Evolutionary conservation across 257 asterid species (phyloP), one percentile per base, ranked within the genome.

Genomic region (Jasminum sambac): DNA sequence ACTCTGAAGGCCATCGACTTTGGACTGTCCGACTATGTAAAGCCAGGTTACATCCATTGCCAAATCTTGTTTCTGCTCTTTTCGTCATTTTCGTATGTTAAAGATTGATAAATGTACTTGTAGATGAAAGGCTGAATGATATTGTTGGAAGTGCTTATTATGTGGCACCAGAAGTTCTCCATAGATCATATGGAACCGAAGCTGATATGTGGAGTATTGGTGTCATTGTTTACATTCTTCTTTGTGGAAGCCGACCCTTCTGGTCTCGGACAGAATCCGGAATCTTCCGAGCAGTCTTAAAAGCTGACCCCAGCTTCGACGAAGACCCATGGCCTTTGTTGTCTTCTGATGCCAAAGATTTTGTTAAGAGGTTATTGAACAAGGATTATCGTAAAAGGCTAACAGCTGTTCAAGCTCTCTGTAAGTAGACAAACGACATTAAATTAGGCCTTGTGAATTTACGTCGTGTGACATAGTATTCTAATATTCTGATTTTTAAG

Each of bases 201-300:
- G 96, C 92, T 26, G 98, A 92, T 80, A 90, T 90, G 95, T 92
- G 98, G 98, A 90, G 98, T 70, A 82, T 92, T 63, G 98, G 98
- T 60, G 98, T 92, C 62, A 90, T 90, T 79, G 92, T 91, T 65
- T 92, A 90, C 43, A 90, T 90, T 81, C 91, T 92, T 81, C 89
- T 92, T 13, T 88, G 97, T 50, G 97, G 97, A 80, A 92, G 96
- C 80, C 66, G 95, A 58, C 95, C 95, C 6, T 88, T 88, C 73
- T 88, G 95, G 95, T 86, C 95, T 0, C 83, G 95, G 68, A 86
- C 95, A 6, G 95, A 88, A 80, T 88, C 95, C 12, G 95, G 95
- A 71, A 88, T 88, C 74, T 88, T 88, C 58, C 76, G 91, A 74
- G 85, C 89, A 19, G 87, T 88, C 71, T 88, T 88, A 10, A 88